Evolutionary conservation across 108 stramenopile genomes (phyloP).

Genomic region (Cyclotella cryptica): DNA sequence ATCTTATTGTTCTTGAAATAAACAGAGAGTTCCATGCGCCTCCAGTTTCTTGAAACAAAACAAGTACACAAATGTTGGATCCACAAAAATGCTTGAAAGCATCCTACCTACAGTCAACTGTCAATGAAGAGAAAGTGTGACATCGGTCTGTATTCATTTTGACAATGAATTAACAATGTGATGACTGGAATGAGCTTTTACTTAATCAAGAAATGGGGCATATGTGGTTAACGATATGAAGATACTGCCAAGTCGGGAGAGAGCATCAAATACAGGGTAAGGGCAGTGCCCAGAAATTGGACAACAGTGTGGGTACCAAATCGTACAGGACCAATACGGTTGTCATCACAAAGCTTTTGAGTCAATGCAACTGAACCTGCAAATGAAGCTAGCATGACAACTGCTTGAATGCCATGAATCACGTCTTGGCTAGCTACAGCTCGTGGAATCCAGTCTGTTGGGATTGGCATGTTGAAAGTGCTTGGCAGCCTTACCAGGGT

Average conservation of each 20-base stretch:
- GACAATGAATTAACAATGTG: too few species aligned
- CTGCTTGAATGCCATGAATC: constrained; percentile 26
- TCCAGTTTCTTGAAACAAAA: too few species aligned
- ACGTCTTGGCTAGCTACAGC: background rate
- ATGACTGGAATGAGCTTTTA: too few species aligned
- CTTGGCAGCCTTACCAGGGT: constrained; percentile 38
- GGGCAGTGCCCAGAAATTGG: constrained; percentile 27
- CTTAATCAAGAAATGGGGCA: too few species aligned
- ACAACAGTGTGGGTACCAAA: constrained; percentile 38
- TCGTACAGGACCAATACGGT: constrained; percentile 42
- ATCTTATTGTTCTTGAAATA: too few species aligned
- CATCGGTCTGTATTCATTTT: too few species aligned
- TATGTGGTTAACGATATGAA: background rate
- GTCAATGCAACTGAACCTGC: constrained; percentile 31
- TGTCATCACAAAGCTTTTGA: constrained; percentile 57
- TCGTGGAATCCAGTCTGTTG: constrained; percentile 6
- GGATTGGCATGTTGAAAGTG: constrained; percentile 32
- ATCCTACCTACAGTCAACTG: too few species aligned
- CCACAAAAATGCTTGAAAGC: too few species aligned
- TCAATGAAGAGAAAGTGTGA: too few species aligned
- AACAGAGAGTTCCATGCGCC: too few species aligned
- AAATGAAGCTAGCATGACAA: constrained; percentile 28
- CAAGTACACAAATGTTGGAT: too few species aligned
- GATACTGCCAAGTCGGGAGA: constrained; percentile 30
- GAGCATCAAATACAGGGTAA: constrained; percentile 55